Base-by-base conservation (phyloP, 1,284 basidiomycete genomes). In the Rhodotorula sp. region DNA sequence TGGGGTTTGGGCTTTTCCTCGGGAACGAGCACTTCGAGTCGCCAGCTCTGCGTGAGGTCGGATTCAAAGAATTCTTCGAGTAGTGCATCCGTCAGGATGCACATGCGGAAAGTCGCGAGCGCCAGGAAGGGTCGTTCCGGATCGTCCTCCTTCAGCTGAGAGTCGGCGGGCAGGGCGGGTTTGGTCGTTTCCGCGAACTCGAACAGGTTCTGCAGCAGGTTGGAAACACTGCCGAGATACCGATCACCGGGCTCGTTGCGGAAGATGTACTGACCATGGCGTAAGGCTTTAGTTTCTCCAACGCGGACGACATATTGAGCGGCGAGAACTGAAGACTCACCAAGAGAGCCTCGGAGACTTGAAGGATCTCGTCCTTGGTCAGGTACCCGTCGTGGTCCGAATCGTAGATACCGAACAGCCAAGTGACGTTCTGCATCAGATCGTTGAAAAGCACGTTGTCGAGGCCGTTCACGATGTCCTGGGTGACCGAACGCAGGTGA, bases 341-440 rank as follows among this genome's bases (percentile, higher is more conserved):
- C 81, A 99, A 83, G 64, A 99, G 85, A 24, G 93, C 92, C 81
- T 98, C 95, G 5, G 95, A 97, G 53, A 99, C 82, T 62, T 85
- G 83, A 75, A 99, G 83, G 44, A 98, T 91, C 80, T 99, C 95
- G 78, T 98, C 95, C 81, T 95, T 97, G 4, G 94, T 95, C 72
- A 99, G 83, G 79, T 85, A 94, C 0, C 93, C 93, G 78, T 98
- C 94, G 75, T 92, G 93, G 80, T 98, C 90, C 81, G 95, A 95
- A 83, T 97, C 94, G 77, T 97, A 93, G 62, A 99, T 81, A 75
- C 91, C 90, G 82, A 99, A 98, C 83, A 99, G 95, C 94, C 95
- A 98, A 80, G 96, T 91, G 77, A 98, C 97, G 77, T 92, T 95
- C 71, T 94, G 91, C 93, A 98, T 96, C 71, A 99, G 84, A 79